A percentile compares a stretch with the other conserved stretches of the same genome.
These are phyloP conservation scores for Ustulina deusta DNA, from an alignment of 2,329 filamentous ascomycete species.

Conservation along the genomic window DNA sequence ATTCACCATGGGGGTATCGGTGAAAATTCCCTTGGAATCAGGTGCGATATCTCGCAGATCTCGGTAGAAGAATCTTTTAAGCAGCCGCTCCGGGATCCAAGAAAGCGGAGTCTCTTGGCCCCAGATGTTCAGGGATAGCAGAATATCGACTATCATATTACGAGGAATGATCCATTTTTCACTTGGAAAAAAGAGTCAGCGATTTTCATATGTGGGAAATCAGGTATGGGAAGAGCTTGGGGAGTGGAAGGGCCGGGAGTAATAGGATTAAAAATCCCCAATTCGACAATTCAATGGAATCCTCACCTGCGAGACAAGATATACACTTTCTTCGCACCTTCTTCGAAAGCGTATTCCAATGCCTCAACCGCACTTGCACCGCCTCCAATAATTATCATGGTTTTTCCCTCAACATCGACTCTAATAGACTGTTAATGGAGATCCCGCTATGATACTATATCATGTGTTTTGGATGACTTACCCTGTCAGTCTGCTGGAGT, in stretches of 20 bases:
- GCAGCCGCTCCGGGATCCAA: constrained; percentile 80
- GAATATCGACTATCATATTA: constrained; percentile 77
- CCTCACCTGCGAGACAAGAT: constrained; percentile 71
- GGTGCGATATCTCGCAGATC: constrained; percentile 82
- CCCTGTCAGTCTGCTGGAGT: constrained; percentile 80
- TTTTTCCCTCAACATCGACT: constrained; percentile 78
- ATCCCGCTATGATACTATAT: too few species aligned
- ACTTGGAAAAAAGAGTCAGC: constrained; percentile 53
- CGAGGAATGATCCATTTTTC: constrained; percentile 92
- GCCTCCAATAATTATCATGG: constrained; percentile 80
- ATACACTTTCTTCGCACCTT: constrained; percentile 74
- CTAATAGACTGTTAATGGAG: constrained; percentile 53
- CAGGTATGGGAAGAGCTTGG: background rate
- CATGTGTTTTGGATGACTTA: constrained; percentile 41
- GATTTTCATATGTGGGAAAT: background rate
- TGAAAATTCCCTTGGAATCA: constrained; percentile 78
- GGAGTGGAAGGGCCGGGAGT: background rate
- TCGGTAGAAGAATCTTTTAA: constrained; percentile 84
- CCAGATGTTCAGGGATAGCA: constrained; percentile 82
- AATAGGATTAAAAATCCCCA: background rate
- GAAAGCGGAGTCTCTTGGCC: constrained; percentile 81
- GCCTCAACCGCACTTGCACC: constrained; percentile 86
- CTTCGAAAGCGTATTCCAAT: constrained; percentile 79
- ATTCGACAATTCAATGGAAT: background rate
- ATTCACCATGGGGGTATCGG: constrained; percentile 88